Conservation (phyloP, 192 early-diverging fungal species). For the Backusella parvicylindrica region DNA sequence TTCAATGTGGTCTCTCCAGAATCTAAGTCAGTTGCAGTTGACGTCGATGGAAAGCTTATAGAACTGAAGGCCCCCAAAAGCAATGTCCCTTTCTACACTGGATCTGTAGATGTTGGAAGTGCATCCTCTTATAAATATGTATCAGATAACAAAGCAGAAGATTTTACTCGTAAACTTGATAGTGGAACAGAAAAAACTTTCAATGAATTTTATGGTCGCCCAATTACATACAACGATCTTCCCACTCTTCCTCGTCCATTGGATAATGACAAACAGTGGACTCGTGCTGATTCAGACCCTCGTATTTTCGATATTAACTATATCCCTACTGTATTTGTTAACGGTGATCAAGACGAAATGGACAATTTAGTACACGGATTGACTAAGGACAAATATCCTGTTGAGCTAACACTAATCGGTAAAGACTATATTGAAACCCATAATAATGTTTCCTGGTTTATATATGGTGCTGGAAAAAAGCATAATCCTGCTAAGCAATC, state of each 20-base stretch:
- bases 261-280: slow-evolving; percentile 27
- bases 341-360: slow-evolving; percentile 22
- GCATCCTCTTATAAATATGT: slow-evolving; percentile 37
- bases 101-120: slow-evolving; percentile 23
- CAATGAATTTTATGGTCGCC: slow-evolving; percentile 39
- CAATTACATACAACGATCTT: slow-evolving; percentile 42
- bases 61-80: slow-evolving; percentile 27
- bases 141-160: slow-evolving; percentile 18
- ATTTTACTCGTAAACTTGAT: slow-evolving; percentile 29
- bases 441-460: slow-evolving; percentile 26
- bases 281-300: slow-evolving; percentile 3
- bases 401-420: slow-evolving; percentile 35
- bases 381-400: neutral
- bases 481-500: slow-evolving; percentile 50
- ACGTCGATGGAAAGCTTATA: slow-evolving; percentile 24
- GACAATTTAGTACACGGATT: slow-evolving; percentile 26
- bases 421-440: slow-evolving; percentile 37
- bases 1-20: slow-evolving; percentile 40
- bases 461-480: slow-evolving; percentile 40
- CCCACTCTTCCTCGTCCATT: slow-evolving; percentile 38
- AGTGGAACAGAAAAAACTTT: slow-evolving; percentile 25
- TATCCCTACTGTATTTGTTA: slow-evolving; percentile 42
- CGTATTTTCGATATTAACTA: slow-evolving; percentile 42
- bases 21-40: slow-evolving; percentile 28
- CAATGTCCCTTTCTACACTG: slow-evolving; percentile 32